Evolutionary conservation across 1,284 basidiomycete genomes (phyloP), one percentile per base, ranked within the genome.

Genomic region (Ceratobasidium sp.): DNA sequence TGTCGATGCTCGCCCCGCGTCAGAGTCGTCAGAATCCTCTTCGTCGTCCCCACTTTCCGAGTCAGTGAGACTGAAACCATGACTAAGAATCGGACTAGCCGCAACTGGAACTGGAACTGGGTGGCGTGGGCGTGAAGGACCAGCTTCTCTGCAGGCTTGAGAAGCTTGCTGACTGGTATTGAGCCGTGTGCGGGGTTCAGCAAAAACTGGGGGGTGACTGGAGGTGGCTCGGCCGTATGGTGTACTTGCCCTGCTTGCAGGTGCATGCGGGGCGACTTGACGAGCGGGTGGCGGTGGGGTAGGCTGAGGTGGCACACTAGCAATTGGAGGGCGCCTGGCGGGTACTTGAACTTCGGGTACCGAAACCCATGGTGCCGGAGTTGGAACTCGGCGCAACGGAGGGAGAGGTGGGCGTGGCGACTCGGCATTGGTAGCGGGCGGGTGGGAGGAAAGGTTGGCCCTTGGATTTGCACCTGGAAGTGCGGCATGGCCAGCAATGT

Each of bases 291-390:
- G 44, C 44, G 28, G 64, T 28, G 44, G 64, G 4, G 42, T n/a
- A 9, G 64, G 26, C 26, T 66, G 64, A 48, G 23, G 10, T 5
- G 23, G 64, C 3, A 28, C 38, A 46, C 44, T 5, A 42, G 23
- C 33, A 28, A 59, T 28, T 20, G 12, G 15, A 42, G 61, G 40
- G 20, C 20, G 61, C 42, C n/a, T n/a, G n/a, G 12, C n/a, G n/a
- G 61, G 38, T 6, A 42, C 13, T 44, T 62, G 33, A n/a, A n/a
- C 12, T 40, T 62, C 38, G 1, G 61, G 61, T 3, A n/a, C n/a
- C 38, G n/a, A 17, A 42, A 62, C 20, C 61, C 65, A 52, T 48
- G 65, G 48, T 28, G 48, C 44, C n/a, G 48, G 65, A 20, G 42
- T 48, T 28, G 65, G 12, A n/a, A 66, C 44, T 42, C 23, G 44